phyloP scores from a whole-genome alignment of 2,329 filamentous ascomycete species.

The Botrytis sinoallii region DNA sequence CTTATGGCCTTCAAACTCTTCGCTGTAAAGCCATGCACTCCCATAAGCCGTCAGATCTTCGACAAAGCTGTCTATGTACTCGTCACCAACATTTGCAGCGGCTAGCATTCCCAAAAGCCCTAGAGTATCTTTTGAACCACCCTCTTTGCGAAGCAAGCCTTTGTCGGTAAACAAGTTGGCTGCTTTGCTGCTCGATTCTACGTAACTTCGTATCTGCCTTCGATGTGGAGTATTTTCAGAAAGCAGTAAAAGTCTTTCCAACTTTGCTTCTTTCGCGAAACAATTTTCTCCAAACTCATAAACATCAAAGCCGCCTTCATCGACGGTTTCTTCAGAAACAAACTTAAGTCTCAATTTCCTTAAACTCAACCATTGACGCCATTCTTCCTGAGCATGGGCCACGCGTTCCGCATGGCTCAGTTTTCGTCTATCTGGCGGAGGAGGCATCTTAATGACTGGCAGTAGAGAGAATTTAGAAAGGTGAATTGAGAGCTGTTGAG shows the following conservation, averaged over 20 bases:
- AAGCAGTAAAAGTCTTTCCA: not conserved
- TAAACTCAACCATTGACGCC: not conserved
- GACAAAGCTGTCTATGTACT: not conserved
- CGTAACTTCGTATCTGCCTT: too few relatives aligned
- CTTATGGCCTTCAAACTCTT: conserved; percentile 5
- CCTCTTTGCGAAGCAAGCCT: not conserved
- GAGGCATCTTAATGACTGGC: not conserved
- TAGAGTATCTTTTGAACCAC: not conserved
- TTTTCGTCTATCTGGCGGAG: not conserved
- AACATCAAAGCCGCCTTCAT: not conserved
- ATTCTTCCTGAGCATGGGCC: not conserved
- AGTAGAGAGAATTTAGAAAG: not conserved
- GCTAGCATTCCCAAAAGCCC: conserved; percentile 5
- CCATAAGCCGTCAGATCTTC: not conserved
- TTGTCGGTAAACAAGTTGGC: not conserved
- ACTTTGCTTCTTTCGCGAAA: not conserved
- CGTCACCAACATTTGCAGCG: not conserved
- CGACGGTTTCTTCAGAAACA: not conserved
- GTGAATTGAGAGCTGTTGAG: not conserved
- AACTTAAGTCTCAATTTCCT: not conserved
- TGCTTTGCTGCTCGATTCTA: not conserved
- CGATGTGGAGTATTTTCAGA: not conserved
- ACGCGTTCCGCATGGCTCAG: not conserved
- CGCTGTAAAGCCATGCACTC: not conserved
- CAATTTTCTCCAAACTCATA: not conserved